phyloP scores from a whole-genome alignment of 2,329 filamentous ascomycete species.

The Hypoxylon sp. region DNA sequence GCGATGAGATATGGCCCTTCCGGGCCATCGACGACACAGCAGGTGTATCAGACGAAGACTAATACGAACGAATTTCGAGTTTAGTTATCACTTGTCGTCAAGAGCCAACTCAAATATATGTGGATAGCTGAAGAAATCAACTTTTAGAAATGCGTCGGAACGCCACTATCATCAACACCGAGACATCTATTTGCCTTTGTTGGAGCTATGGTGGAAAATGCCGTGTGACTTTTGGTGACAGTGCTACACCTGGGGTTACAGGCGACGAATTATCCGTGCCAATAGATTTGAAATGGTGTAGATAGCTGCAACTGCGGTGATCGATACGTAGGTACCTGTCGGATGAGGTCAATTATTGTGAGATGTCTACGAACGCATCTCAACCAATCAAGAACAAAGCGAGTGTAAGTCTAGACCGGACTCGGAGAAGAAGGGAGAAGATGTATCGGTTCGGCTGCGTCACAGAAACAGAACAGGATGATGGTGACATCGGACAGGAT shows the following conservation, averaged over 20 bases:
- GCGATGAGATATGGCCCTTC: neutral
- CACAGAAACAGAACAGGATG: neutral
- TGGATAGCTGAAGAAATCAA: neutral
- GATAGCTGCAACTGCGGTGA: neutral
- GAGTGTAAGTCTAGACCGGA: neutral
- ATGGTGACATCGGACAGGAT: slow-evolving; percentile 4
- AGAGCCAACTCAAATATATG: neutral
- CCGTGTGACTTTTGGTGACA: neutral
- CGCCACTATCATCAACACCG: slow-evolving; percentile 1
- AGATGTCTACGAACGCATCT: slow-evolving; percentile 3
- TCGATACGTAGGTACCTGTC: slow-evolving; percentile 1
- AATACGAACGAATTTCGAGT: neutral
- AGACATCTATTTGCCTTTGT: slow-evolving; percentile 7
- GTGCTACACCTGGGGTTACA: slow-evolving; percentile 16
- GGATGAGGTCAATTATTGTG: neutral
- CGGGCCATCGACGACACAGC: slow-evolving; percentile 27
- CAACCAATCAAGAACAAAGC: slow-evolving; percentile 3
- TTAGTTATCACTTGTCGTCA: slow-evolving; percentile 1
- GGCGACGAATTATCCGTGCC: slow-evolving; percentile 20
- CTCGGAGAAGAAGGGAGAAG: slow-evolving; percentile 4
- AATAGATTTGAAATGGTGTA: slow-evolving; percentile 12
- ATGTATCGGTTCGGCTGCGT: slow-evolving; percentile 2
- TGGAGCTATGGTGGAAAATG: slow-evolving; percentile 7
- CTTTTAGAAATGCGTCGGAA: neutral
- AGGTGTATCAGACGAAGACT: slow-evolving; percentile 3